These are phyloP conservation scores for Arthrobotrys megalospora DNA, from an alignment of 2,329 filamentous ascomycete species.

Conservation along the genomic window DNA sequence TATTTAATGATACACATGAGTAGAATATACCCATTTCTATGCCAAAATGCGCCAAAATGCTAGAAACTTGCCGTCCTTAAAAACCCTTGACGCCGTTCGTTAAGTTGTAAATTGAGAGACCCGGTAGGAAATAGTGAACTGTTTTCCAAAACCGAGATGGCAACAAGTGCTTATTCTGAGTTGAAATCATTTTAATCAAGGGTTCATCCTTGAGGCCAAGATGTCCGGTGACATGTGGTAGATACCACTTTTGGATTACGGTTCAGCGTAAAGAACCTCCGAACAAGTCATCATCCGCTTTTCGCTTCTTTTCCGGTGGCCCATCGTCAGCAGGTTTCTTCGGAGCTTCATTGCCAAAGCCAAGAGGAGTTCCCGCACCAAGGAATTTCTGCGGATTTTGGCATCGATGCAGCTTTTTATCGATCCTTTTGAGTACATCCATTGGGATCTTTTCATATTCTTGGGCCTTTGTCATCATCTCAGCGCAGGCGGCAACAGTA, in stretches of 20 bases:
- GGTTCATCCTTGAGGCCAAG: not conserved
- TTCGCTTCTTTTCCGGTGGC: conserved; percentile 15
- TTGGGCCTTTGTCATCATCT: conserved; percentile 50
- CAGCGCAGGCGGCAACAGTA: conserved; percentile 29
- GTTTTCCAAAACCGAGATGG: too few species aligned
- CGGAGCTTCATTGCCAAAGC: conserved; percentile 12
- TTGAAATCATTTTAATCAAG: conserved; percentile 1
- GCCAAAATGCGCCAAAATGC: not conserved
- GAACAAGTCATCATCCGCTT: conserved; percentile 47
- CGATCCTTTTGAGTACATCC: conserved; percentile 60
- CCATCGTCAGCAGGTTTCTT: conserved; percentile 25
- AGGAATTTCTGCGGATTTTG: conserved; percentile 62
- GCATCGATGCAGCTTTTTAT: conserved; percentile 64
- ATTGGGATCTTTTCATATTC: conserved; percentile 47
- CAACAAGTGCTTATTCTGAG: not conserved
- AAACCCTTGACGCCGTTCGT: not conserved
- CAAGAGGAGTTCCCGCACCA: conserved; percentile 35
- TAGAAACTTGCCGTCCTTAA: not conserved
- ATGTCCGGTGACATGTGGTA: too few species aligned
- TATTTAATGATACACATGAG: not conserved
- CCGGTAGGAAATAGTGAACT: too few species aligned
- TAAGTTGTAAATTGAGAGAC: too few species aligned
- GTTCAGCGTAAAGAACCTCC: conserved; percentile 29
- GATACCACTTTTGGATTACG: too few species aligned
- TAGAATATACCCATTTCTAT: not conserved